A percentile compares a stretch with the other conserved stretches of the same genome.
phyloP scores from a whole-genome alignment of 2,329 filamentous ascomycete genomes.

The Nemania sp. region DNA sequence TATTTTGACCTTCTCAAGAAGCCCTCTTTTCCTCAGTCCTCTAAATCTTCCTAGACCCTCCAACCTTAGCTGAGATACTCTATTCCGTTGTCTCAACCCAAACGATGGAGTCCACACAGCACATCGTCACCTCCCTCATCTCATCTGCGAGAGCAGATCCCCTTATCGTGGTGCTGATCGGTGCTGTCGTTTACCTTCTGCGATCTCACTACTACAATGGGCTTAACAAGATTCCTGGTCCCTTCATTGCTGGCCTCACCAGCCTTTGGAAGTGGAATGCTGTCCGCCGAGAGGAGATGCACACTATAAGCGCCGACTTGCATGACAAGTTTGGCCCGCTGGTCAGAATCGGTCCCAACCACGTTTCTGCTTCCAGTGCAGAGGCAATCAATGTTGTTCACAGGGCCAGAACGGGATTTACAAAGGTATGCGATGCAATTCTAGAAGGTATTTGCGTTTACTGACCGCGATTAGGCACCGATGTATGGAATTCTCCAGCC shows the following conservation, averaged over 20 bases:
- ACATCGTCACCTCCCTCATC: slow-evolving; percentile 21
- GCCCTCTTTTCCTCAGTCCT: neutral
- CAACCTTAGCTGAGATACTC: neutral
- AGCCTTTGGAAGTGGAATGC: slow-evolving; percentile 34
- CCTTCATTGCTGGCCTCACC: slow-evolving; percentile 30
- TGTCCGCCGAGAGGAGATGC: slow-evolving; percentile 28
- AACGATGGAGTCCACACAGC: slow-evolving; percentile 25
- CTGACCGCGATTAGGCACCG: slow-evolving; percentile 11
- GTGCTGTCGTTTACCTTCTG: slow-evolving; percentile 14
- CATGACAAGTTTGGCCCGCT: slow-evolving; percentile 34
- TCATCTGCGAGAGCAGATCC: slow-evolving; percentile 22
- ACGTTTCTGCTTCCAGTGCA: slow-evolving; percentile 32
- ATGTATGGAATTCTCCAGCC: slow-evolving; percentile 34
- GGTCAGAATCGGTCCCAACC: slow-evolving; percentile 34
- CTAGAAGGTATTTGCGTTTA: neutral
- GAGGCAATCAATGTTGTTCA: slow-evolving; percentile 32
- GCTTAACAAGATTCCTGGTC: slow-evolving; percentile 28
- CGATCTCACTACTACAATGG: slow-evolving; percentile 29
- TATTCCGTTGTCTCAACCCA: slow-evolving; percentile 1
- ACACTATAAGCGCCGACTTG: slow-evolving; percentile 20
- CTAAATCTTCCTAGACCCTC: neutral
- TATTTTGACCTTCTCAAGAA: neutral
- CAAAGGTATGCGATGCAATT: slow-evolving; percentile 14
- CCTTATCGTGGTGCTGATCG: slow-evolving; percentile 1
- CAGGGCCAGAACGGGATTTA: slow-evolving; percentile 24